Base-by-base conservation (phyloP, 768 basidiomycete species). In the Pilatotrama ljubarskyi region DNA sequence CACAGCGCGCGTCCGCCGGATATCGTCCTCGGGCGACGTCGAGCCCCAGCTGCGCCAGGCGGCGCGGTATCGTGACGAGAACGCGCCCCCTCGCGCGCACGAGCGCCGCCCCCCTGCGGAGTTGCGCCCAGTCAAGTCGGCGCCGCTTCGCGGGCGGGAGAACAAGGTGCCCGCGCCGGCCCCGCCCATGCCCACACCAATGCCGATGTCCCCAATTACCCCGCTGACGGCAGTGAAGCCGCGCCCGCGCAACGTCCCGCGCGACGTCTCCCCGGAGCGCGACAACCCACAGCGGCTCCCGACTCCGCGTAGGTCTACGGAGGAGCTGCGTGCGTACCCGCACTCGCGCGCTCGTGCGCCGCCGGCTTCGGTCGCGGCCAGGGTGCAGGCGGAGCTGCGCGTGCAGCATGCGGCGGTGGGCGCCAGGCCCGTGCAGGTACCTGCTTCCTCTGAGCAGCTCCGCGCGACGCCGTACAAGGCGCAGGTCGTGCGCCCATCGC, bases 221-320 rank as follows among this genome's bases (percentile, higher is more conserved):
- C 40, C 24, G 9, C 49, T 50, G 26, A 14, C 35, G 46, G 46
- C 41, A 25, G 25, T n/a, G n/a, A 55, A 54, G 46, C 59, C 59
- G 38, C 51, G 40, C 38, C 24, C 52, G 5, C 51, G 47, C 17
- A 48, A 60, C 46, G 59, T 60, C 5, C 59, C 53, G 32, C 59
- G 54, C 53, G 59, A 61, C 48, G 53, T 55, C 17, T 48, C 53
- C 29, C 47, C 54, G 6, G 29, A 32, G 29, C 29, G 29, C 29
- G 59, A 55, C 32, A 61, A 61, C 53, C 59, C 59, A 32, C 59
- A 61, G 40, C 41, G 54, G 10, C 48, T 55, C 22, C 59, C 52
- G 37, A 55, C 54, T 1, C 59, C 59, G 48, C 53, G 47, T 13
- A 11, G 41, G 18, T 61, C 59, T 10, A 5, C 11, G n/a, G 59